A percentile compares a stretch with the other conserved stretches of the same genome.
Conservation (phyloP, 495 filamentous ascomycete species). For the Penicillium bovifimosum region DNA sequence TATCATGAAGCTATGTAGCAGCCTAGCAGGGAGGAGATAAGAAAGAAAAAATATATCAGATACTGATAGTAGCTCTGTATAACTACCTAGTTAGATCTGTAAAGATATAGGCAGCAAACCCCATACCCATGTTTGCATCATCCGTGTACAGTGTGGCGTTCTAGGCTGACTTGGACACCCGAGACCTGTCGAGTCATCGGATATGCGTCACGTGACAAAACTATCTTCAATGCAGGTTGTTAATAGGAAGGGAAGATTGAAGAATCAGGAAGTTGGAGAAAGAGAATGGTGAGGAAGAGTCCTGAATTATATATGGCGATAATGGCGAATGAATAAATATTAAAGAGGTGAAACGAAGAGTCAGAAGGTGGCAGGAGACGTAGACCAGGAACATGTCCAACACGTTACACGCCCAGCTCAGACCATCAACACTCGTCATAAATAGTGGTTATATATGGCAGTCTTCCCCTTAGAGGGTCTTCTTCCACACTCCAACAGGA, state of each 20-base stretch:
- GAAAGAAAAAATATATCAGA: no score
- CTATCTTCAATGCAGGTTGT: no score
- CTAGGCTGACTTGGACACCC: background rate
- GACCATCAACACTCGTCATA: background rate
- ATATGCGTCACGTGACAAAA: slow-evolving; percentile 28
- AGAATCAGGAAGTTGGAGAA: no score
- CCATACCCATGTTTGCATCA: slow-evolving; percentile 1
- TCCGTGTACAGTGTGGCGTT: background rate
- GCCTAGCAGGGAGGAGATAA: no score
- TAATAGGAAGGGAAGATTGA: no score
- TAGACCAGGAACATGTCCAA: background rate
- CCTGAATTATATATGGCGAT: no score
- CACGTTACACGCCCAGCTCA: background rate
- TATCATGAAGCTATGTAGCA: no score
- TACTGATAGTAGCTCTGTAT: no score
- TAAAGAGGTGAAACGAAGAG: no score
- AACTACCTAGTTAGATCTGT: no score
- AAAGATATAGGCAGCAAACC: background rate
- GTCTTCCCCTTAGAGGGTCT: background rate
- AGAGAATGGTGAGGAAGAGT: no score
- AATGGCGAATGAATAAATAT: no score
- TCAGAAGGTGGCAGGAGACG: background rate
- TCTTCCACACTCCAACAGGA: slow-evolving; percentile 7
- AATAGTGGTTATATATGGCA: slow-evolving; percentile 1
- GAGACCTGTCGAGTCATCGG: slow-evolving; percentile 25